Percentiles rank a stretch among this genome's conserved stretches.
Conservation (phyloP, 148 eudicot species). For the Beta vulgaris region DNA sequence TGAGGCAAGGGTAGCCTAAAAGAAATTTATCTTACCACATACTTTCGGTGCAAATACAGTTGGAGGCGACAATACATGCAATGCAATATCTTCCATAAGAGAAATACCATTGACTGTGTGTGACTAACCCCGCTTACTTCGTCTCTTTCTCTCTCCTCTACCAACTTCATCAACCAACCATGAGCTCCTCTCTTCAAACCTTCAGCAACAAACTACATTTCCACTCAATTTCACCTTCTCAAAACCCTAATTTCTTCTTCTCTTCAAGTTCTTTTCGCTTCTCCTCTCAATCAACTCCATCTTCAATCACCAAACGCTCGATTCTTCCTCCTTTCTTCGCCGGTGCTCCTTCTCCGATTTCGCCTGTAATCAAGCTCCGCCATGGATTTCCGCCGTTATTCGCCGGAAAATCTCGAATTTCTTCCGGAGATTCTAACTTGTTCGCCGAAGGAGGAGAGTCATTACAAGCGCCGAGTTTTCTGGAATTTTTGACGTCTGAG, state of each 20-base stretch:
- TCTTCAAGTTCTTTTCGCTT: not conserved
- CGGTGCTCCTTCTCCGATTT: not conserved
- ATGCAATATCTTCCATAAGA: not conserved
- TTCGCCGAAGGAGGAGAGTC: constrained; percentile 25
- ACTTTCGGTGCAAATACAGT: no score
- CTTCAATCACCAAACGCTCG: constrained; percentile 13
- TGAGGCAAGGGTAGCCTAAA: no score
- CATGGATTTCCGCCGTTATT: constrained; percentile 4
- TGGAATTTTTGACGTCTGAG: constrained; percentile 87
- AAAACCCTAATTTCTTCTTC: constrained; percentile 18
- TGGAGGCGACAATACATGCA: no score
- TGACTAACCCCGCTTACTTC: not conserved
- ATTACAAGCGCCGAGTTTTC: constrained; percentile 33
- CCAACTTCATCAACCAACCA: constrained; percentile 13
- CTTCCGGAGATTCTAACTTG: constrained; percentile 30
- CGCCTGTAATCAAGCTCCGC: constrained; percentile 10
- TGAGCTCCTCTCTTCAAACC: not conserved
- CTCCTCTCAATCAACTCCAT: constrained; percentile 12
- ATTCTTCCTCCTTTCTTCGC: constrained; percentile 5
- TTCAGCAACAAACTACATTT: no score
- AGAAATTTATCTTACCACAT: no score
- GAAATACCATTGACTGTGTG: not conserved
- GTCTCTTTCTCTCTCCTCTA: not conserved
- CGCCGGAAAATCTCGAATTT: constrained; percentile 23
- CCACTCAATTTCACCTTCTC: not conserved